phyloP scores from a whole-genome alignment of 1,284 basidiomycete genomes.

The Ustilago crameri region DNA sequence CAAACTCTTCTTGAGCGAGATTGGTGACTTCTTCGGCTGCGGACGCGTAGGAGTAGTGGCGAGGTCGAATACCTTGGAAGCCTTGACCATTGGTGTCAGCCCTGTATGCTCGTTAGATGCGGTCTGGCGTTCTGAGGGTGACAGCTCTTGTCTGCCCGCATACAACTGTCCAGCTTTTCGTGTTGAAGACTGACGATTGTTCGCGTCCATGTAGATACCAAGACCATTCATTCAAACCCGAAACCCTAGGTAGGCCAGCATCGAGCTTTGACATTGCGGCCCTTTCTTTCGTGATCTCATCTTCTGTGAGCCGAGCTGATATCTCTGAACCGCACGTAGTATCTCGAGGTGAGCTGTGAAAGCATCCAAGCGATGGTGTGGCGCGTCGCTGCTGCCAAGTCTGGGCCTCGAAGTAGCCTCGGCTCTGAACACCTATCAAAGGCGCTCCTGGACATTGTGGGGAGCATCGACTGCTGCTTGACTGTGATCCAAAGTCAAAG shows the following conservation, averaged over 20 bases:
- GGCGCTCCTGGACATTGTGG: constrained; percentile 39
- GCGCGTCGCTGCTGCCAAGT: constrained; percentile 10
- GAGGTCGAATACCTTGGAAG: constrained; percentile 20
- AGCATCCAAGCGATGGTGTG: constrained; percentile 19
- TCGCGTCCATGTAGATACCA: constrained; percentile 32
- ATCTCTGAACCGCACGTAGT: background rate
- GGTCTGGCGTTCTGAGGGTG: background rate
- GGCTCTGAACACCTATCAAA: constrained; percentile 21
- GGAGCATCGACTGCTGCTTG: background rate
- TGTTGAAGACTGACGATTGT: constrained; percentile 28
- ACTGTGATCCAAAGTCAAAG: constrained; percentile 10
- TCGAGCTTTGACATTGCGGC: constrained; percentile 20
- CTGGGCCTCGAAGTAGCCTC: constrained; percentile 25
- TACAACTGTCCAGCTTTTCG: constrained; percentile 6
- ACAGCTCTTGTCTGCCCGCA: background rate
- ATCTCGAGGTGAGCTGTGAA: constrained; percentile 1
- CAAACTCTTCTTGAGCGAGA: constrained; percentile 9
- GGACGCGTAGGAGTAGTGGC: constrained; percentile 33
- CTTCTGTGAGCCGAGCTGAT: background rate
- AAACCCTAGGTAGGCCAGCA: constrained; percentile 14
- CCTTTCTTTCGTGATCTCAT: constrained; percentile 12
- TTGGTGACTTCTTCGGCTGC: constrained; percentile 14
- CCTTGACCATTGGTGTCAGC: constrained; percentile 43
- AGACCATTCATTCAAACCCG: constrained; percentile 33
- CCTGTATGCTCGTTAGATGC: constrained; percentile 16